phyloP scores from a whole-genome alignment of 768 basidiomycete species.

The Cystofilobasidium capitatum region DNA sequence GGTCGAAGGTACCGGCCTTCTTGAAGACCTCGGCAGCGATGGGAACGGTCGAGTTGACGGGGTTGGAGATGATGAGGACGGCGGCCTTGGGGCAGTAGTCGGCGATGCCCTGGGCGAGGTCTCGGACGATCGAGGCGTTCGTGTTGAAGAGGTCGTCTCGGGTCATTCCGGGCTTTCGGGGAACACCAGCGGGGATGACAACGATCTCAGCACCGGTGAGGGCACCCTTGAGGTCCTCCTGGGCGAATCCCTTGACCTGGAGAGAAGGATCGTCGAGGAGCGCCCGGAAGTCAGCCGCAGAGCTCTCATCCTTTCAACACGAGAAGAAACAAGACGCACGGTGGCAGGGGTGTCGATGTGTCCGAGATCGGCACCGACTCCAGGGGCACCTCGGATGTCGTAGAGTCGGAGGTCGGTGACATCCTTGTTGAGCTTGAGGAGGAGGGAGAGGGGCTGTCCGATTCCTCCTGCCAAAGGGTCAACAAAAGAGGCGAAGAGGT shows the following conservation, averaged over 20 bases:
- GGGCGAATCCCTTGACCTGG: conserved; percentile 35
- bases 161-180: conserved; percentile 58
- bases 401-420: conserved; percentile 78
- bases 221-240: conserved; percentile 54
- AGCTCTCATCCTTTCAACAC: background rate
- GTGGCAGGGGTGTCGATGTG: conserved; percentile 63
- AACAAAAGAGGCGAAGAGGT: background rate
- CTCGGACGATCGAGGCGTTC: conserved; percentile 93
- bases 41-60: conserved; percentile 98
- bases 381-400: conserved; percentile 81
- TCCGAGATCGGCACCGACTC: conserved; percentile 87
- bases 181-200: conserved; percentile 92
- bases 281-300: background rate
- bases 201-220: conserved; percentile 80
- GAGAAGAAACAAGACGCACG: conserved; percentile 15
- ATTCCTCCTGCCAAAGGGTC: conserved; percentile 67
- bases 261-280: background rate
- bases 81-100: conserved; percentile 75
- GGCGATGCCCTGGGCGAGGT: conserved; percentile 84
- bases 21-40: conserved; percentile 93
- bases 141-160: conserved; percentile 80
- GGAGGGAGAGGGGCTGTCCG: conserved; percentile 86
- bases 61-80: conserved; percentile 95
- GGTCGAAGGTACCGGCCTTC: conserved; percentile 80
- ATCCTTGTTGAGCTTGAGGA: conserved; percentile 74